Evolutionary conservation across 1,284 basidiomycete genomes (phyloP), one percentile per base, ranked within the genome.

Genomic region (Kalmanozyma brasiliensis): DNA sequence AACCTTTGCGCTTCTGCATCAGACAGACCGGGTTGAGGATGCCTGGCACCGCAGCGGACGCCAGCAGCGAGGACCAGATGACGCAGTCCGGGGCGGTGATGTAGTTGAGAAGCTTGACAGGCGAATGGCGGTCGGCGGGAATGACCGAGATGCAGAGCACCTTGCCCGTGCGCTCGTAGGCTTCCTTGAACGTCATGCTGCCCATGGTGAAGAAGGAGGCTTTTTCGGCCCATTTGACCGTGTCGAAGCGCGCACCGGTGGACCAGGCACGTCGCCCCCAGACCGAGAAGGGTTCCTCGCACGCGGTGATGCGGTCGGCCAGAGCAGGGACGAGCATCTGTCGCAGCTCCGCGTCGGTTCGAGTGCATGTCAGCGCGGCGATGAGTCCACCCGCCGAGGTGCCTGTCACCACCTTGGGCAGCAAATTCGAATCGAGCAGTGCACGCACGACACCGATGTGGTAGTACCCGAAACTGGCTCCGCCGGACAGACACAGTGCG

Each of bases 81-180:
- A 88, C 83, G 73, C 87, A 88, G 83, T 98, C 91, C 0, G 95
- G 95, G 9, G 94, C 92, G 11, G 94, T 98, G 55, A 98, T 87
- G 80, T 98, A 93, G 83, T 98, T 98, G 34, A 98, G 85, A 8
- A 98, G 85, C 83, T 96, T 97, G 2, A 94, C 97, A 2, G 95
- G 95, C 13, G 82, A 83, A 83, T 97, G 92, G n/a, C 91, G 87
- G 80, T 95, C 93, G 26, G 91, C 90, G 6, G 94, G 94, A 41
- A 97, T 91, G 37, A 98, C 96, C 14, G 92, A 94, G 40, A 98
- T 89, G 81, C 98, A 98, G 32, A 99, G 85, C 33, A 94, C 60
- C 79, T 92, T 57, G 22, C 96, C 95, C 0, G 96, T 99, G 68
- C 90, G 87, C 79, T 93, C 85, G 78, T 95, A 98, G 0, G 95